A percentile compares a stretch with the other conserved stretches of the same genome.
Conservation (phyloP, 2,329 filamentous ascomycete species). For the Pleurostoma richardsiae region DNA sequence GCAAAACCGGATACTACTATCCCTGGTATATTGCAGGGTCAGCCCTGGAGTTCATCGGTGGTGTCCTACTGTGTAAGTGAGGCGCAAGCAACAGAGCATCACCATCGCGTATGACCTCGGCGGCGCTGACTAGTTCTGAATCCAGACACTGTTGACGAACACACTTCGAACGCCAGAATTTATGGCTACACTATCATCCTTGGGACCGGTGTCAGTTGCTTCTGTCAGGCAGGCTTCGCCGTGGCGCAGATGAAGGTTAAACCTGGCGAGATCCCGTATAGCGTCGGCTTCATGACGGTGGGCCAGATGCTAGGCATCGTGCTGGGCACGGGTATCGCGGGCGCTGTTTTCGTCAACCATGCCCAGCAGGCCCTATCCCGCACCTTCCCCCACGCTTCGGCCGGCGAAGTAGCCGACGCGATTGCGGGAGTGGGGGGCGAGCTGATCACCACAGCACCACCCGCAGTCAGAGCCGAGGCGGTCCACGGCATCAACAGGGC, state of each 20-base stretch:
- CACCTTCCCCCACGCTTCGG: conserved; percentile 1
- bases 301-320: conserved; percentile 12
- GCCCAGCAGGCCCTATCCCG: conserved; percentile 6
- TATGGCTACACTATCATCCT: conserved; percentile 31
- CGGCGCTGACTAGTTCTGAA: no score
- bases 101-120: no score
- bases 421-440: conserved; percentile 2
- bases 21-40: conserved; percentile 27
- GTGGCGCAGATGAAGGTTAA: conserved; percentile 27
- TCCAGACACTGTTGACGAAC: conserved; percentile 15
- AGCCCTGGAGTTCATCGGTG: conserved; percentile 21
- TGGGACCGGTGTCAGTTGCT: conserved; percentile 31
- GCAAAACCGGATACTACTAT: conserved; percentile 26
- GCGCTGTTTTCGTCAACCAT: conserved; percentile 10
- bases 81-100: not conserved
- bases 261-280: conserved; percentile 19
- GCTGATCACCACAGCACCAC: conserved; percentile 1
- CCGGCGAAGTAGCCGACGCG: conserved; percentile 1
- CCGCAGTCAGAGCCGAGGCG: not conserved
- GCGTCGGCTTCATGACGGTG: conserved; percentile 28
- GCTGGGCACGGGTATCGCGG: conserved; percentile 7
- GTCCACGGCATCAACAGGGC: not conserved
- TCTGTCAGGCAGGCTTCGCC: conserved; percentile 27
- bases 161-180: conserved; percentile 17
- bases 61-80: conserved; percentile 14